phyloP scores from a whole-genome alignment of 371 early-diverging fungal genomes.

The Saksenaea vasiformis region DNA sequence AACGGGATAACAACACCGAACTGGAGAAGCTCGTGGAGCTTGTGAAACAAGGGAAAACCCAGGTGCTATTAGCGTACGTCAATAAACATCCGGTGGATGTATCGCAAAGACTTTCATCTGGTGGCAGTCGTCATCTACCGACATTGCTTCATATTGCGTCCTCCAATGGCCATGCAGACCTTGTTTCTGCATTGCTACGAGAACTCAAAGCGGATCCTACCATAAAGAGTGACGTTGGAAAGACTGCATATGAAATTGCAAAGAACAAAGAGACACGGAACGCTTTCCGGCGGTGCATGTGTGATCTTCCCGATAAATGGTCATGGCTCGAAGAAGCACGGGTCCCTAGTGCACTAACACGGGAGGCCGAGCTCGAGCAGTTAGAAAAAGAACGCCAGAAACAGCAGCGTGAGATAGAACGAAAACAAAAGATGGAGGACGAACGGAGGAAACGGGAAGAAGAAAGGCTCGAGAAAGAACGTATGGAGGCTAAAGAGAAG shows the following conservation, averaged over 20 bases:
- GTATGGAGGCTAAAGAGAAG: constrained; percentile 35
- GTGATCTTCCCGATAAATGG: constrained; percentile 65
- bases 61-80: constrained; percentile 40
- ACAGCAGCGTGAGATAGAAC: constrained; percentile 55
- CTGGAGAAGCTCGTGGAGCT: constrained; percentile 46
- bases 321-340: constrained; percentile 65
- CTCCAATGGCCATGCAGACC: constrained; percentile 48
- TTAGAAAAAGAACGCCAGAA: constrained; percentile 62
- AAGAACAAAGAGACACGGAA: constrained; percentile 77
- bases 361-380: constrained; percentile 72
- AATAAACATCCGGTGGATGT: constrained; percentile 52
- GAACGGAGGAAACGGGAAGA: constrained; percentile 27
- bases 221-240: constrained; percentile 54
- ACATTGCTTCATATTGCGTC: constrained; percentile 77
- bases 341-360: constrained; percentile 80
- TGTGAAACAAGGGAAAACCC: constrained; percentile 58
- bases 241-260: constrained; percentile 82
- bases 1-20: constrained; percentile 18
- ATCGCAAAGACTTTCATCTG: constrained; percentile 29
- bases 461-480: constrained; percentile 27
- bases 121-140: constrained; percentile 26
- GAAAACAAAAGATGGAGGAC: constrained; percentile 38
- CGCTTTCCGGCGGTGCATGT: constrained; percentile 76
- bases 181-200: constrained; percentile 67
- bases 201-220: constrained; percentile 82